These are phyloP conservation scores for Boletus reticulatus DNA, from an alignment of 768 basidiomycete genomes.

Conservation along the genomic window DNA sequence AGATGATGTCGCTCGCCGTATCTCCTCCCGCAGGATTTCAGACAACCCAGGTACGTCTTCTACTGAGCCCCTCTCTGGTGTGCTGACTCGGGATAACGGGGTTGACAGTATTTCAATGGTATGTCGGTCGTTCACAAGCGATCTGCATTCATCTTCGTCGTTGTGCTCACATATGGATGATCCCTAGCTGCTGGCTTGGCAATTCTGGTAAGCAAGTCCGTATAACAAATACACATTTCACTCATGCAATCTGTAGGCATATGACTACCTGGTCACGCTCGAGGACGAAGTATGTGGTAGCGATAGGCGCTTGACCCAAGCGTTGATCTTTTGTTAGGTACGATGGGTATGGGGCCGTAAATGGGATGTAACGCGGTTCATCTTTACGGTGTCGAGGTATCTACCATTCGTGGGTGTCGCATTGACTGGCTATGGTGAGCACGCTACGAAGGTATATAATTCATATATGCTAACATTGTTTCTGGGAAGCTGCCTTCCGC, in stretches of 20 bases:
- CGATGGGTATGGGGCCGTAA: constrained; percentile 18
- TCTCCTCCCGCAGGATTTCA: constrained; percentile 13
- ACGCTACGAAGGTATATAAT: too few species aligned
- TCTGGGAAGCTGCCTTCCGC: constrained; percentile 2
- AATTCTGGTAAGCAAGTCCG: constrained; percentile 10
- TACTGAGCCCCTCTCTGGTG: not conserved
- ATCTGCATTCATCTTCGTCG: too few species aligned
- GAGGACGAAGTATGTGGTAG: constrained; percentile 7
- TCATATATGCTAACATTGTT: not conserved
- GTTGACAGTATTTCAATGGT: constrained; percentile 15
- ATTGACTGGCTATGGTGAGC: constrained; percentile 14
- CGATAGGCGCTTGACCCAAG: too few species aligned
- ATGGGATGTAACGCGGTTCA: constrained; percentile 13
- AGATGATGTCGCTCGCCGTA: not conserved
- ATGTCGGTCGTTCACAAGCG: not conserved
- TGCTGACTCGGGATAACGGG: not conserved
- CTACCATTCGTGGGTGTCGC: constrained; percentile 13
- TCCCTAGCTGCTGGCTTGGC: constrained; percentile 14
- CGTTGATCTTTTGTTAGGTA: constrained; percentile 4
- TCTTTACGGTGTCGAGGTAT: constrained; percentile 21
- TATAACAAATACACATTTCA: not conserved
- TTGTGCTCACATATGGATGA: not conserved
- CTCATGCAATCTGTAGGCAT: constrained; percentile 2
- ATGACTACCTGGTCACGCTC: constrained; percentile 11
- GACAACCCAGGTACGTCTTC: constrained; percentile 9